Evolutionary conservation across 1,284 basidiomycete species (phyloP).

Genomic region (Ceratobasidium sp.): DNA sequence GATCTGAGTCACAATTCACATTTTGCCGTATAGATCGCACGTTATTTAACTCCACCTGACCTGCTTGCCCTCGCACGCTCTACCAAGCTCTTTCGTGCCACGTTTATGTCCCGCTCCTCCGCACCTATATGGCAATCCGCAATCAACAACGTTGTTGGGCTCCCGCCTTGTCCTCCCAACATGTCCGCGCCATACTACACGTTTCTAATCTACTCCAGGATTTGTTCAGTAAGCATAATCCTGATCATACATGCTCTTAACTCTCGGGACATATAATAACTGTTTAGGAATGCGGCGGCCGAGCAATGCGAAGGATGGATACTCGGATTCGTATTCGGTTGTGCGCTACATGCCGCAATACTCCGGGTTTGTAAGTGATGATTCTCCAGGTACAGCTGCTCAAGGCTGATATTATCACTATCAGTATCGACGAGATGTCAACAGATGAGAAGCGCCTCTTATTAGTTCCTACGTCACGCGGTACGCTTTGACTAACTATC

Average conservation of each 20-base stretch:
- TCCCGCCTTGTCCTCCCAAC: conserved; percentile 10
- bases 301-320: background rate
- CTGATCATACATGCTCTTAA: background rate
- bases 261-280: background rate
- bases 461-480: background rate
- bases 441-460: background rate
- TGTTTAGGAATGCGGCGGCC: conserved; percentile 7
- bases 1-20: too few species aligned
- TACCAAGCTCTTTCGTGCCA: too few species aligned
- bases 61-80: too few species aligned
- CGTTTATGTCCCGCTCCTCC: conserved; percentile 1
- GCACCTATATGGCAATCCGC: background rate
- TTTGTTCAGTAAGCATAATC: background rate
- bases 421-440: background rate
- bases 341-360: background rate
- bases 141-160: background rate
- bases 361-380: background rate
- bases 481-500: too few species aligned
- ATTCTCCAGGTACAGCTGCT: too few species aligned
- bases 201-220: conserved; percentile 10
- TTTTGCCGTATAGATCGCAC: conserved; percentile 3
- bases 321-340: background rate
- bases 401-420: background rate
- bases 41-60: background rate
- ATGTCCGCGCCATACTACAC: conserved; percentile 2